Evolutionary conservation across 768 basidiomycete species (phyloP), one percentile per base, ranked within the genome.

Genomic region (Collybiopsis luxurians): DNA sequence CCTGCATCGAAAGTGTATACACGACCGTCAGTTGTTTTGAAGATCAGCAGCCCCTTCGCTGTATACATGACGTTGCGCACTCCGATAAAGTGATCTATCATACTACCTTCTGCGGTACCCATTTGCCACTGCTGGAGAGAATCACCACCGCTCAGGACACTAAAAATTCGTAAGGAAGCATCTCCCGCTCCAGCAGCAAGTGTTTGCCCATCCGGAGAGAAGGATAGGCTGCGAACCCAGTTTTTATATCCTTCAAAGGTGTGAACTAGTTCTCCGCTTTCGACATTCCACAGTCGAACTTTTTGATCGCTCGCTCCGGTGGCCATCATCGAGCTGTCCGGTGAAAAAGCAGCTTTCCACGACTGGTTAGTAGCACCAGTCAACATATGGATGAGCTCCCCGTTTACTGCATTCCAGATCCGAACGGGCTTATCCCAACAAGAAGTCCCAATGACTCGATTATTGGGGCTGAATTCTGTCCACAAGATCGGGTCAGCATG

Each of bases 401-500:
- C 64, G 9, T 52, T 43, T 1, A 58, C 23, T 13, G 53, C 56
- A 53, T 60, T 56, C 64, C 63, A 65, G 7, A 65, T 54, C 13
- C 58, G 59, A 21, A 64, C 61, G 13, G 63, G 63, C 13, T 42
- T 31, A 53, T 65, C 64, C 58, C 60, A 63, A 19, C 58, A 65
- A 2, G 46, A 44, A 3, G 60, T 60, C n/a, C 56, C 64, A 23
- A 65, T 26, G 12, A 53, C 15, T n/a, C 31, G 57, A 24, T 59
- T 58, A 54, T 65, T 38, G 27, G 62, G 60, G 28, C 57, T 59
- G 26, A 48, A 49, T 21, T 53, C 63, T 6, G 54, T 51, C 63
- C 61, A 64, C 21, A 40, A 31, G 46, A 64, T 59, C 6, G 4
- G 1, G 46, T 57, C 57, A 11, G 55, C 55, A 26, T 64, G 63